Evolutionary conservation across 345 rosid species (phyloP), one percentile per base, ranked within the genome.

Genomic region (Heritiera littoralis): DNA sequence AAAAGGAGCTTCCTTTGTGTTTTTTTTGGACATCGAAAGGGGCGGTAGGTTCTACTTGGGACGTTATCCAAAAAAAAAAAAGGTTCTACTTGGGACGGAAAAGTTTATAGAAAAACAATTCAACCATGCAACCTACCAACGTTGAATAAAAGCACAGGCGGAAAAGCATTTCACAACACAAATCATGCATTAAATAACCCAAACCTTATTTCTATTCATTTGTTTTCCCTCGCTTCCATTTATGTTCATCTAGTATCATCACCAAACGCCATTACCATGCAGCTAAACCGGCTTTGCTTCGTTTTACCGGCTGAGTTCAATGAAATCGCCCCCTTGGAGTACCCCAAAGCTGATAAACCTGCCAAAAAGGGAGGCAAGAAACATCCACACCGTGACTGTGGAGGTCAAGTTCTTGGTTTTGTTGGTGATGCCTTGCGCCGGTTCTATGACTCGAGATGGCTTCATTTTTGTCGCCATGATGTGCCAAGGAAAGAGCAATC

Each of bases 251-350:
- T 71, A 46, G 13, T 7, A 11, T 81, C 76, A 8, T 49, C 58
- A 14, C 74, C 61, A 58, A 58, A 7, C 11, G 5, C 5, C 64
- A 2, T 28, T 81, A 69, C 81, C 87, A 90, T 87, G 92, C 79
- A 83, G 72, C 68, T 86, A 0, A 80, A 79, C 66, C 91, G 92
- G 72, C 89, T 94, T 76, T 91, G 98, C 85, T 86, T 90, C 84
- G 56, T 91, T 23, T 66, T 91, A 20, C 98, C 94, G 0, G 85
- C 86, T 5, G 94, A 90, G 12, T 84, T 86, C 52, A 85, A 83
- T 69, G 95, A 91, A 80, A 68, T 84, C 71, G 56, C 74, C 70
- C 85, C 89, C 0, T n/a, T 72, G 66, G 71, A 80, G 5, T 32
- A 38, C 30, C 70, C 85, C 6, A 78, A 69, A 32, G 17, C 4